phyloP scores from a whole-genome alignment of 768 basidiomycete species.

The Pleurotus pulmonarius region DNA sequence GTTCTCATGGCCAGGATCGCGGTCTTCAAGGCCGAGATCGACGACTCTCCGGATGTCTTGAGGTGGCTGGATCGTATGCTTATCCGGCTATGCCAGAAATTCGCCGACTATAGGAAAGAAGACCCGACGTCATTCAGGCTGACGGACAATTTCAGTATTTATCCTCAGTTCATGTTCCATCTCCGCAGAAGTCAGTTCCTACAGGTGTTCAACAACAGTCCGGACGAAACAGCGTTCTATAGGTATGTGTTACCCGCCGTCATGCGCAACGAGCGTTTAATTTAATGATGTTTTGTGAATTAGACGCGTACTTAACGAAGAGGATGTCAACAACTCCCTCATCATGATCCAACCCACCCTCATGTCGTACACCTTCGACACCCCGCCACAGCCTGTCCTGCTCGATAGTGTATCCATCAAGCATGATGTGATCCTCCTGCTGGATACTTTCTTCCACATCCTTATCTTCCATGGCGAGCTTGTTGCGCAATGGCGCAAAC shows the following conservation, averaged over 20 bases:
- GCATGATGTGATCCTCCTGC: conserved; percentile 91
- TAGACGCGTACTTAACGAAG: conserved; percentile 92
- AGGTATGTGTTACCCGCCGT: conserved; percentile 46
- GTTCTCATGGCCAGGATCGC: conserved; percentile 99
- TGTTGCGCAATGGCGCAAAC: conserved; percentile 96
- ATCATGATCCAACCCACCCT: conserved; percentile 99
- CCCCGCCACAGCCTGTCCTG: conserved; percentile 87
- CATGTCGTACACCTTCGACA: conserved; percentile 97
- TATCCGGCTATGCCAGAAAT: conserved; percentile 97
- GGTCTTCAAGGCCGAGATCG: conserved; percentile 98
- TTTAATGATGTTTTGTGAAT: conserved; percentile 8
- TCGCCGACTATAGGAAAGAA: conserved; percentile 98
- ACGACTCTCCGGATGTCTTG: conserved; percentile 94
- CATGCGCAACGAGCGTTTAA: neutral
- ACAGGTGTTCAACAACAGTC: conserved; percentile 99
- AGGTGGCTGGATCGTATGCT: conserved; percentile 99
- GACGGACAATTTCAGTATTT: conserved; percentile 95
- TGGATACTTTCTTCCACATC: conserved; percentile 99
- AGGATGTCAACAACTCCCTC: conserved; percentile 98
- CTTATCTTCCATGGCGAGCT: conserved; percentile 99
- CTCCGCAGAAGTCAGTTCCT: conserved; percentile 94
- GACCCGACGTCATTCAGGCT: conserved; percentile 93
- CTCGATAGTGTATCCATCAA: conserved; percentile 98
- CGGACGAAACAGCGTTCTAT: conserved; percentile 99
- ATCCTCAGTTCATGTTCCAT: conserved; percentile 99